Conservation (phyloP, 2,329 filamentous ascomycete genomes). For the Neopestalotiopsis clavispora region DNA sequence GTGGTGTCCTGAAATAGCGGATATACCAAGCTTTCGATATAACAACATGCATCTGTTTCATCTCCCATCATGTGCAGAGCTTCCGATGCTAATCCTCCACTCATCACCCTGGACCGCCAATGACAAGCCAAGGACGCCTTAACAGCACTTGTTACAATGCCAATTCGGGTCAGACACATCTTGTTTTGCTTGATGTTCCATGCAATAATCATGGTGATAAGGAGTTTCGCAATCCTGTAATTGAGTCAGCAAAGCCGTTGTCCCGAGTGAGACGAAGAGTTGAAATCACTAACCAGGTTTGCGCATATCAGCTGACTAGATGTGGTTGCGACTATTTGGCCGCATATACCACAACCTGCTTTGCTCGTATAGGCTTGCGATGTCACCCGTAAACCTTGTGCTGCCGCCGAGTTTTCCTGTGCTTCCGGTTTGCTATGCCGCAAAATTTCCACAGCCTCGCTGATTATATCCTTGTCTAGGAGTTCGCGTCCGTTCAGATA, state of each 20-base stretch:
- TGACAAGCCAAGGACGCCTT: conserved; percentile 2
- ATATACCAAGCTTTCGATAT: too few relatives aligned
- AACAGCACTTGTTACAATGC: conserved; percentile 49
- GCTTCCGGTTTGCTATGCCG: conserved; percentile 45
- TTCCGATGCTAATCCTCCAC: background rate
- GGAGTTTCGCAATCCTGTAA: conserved; percentile 47
- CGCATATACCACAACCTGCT: conserved; percentile 54
- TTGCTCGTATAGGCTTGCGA: conserved; percentile 40
- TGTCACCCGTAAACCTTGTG: conserved; percentile 32
- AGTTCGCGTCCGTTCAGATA: conserved; percentile 55
- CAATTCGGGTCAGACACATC: conserved; percentile 43
- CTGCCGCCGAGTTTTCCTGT: conserved; percentile 28
- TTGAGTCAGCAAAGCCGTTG: conserved; percentile 22
- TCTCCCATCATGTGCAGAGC: background rate
- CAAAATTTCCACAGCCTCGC: conserved; percentile 47
- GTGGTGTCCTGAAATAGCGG: too few relatives aligned
- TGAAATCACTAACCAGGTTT: conserved; percentile 48
- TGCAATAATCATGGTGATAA: conserved; percentile 55
- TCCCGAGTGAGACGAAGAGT: background rate
- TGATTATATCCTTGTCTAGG: conserved; percentile 49
- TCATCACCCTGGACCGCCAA: background rate
- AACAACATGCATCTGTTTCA: too few relatives aligned
- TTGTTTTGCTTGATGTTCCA: conserved; percentile 40
- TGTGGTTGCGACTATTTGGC: conserved; percentile 49
- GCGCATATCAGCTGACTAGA: conserved; percentile 54